Base-by-base conservation (phyloP, 768 basidiomycete genomes). In the Pleurotus eryngii region DNA sequence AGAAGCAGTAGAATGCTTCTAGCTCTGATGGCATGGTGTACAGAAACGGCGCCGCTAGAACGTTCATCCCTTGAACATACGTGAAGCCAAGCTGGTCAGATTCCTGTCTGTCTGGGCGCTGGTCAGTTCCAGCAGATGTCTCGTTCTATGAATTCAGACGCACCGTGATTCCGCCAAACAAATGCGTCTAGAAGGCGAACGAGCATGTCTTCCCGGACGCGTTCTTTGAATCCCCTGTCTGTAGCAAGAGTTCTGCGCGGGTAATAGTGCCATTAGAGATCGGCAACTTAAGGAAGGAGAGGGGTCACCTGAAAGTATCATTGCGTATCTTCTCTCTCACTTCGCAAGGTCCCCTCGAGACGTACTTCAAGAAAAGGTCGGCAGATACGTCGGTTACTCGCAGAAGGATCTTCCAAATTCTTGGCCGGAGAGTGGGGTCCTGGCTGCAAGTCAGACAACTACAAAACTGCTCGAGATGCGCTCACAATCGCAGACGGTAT, bases 31-130 rank as follows among this genome's bases (percentile, higher is more conserved):
- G 95, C 85, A 98, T 91, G 9, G 91, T 93, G 68, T 97, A 99
- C 26, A 99, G 80, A 71, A 98, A 99, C 0, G 97, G 97, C 2
- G 97, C 97, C 18, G 95, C 94, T 37, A 99, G 85, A 48, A 98
- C 97, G 69, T 99, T 99, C 94, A 97, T 98, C 27, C 97, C 97
- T 73, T 99, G 96, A 7, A 99, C 95, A 65, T 98, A 99, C 27
- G 92, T 94, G 72, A 98, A 97, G 7, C 84, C 91, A 42, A 92
- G 80, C 57, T 85, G 86, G n/a, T 89, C 83, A 0, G 76, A 77
- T 64, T 92, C 89, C 70, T 89, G 86, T 61, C 85, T 78, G 65
- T 93, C 91, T 93, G 62, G 7, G 20, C 39, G 40, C n/a, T 51
- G 15, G 46, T 46, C 40, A 11, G 22, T 47, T n/a, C 27, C 17